These are phyloP conservation scores for Penicillium verrucosum DNA, from an alignment of 2,329 filamentous ascomycete species.

Conservation along the genomic window DNA sequence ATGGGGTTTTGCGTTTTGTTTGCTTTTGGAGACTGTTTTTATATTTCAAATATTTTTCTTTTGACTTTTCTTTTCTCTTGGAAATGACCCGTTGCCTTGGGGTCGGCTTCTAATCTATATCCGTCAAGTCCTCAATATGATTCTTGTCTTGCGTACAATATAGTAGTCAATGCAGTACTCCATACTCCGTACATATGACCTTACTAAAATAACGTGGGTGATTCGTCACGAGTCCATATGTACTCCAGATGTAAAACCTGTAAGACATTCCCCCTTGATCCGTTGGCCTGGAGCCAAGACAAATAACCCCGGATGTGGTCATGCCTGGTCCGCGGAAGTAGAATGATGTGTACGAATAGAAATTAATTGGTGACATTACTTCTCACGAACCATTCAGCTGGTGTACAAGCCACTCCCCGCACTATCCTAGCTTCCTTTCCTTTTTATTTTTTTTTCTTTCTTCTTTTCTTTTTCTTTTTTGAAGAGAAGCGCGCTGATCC, in stretches of 20 bases:
- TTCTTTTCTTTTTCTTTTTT: neutral
- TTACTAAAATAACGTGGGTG: neutral
- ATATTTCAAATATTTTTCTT: too few relatives aligned
- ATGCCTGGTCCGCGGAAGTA: neutral
- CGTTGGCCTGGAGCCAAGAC: neutral
- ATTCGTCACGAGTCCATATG: neutral
- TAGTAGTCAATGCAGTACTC: neutral
- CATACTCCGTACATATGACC: neutral
- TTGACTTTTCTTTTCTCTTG: neutral
- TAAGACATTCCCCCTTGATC: slow-evolving; percentile 8
- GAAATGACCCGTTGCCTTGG: neutral
- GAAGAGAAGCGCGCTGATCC: neutral
- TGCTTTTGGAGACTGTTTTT: neutral
- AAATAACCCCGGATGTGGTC: neutral
- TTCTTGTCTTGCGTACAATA: neutral
- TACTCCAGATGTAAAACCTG: neutral
- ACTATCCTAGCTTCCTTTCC: neutral
- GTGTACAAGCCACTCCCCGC: slow-evolving; percentile 1
- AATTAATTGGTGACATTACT: neutral
- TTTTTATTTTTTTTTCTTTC: neutral
- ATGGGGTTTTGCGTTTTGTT: neutral
- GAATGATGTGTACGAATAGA: neutral
- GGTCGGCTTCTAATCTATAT: neutral
- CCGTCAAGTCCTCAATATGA: neutral
- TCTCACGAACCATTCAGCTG: neutral